Evolutionary conservation across 2,329 filamentous ascomycete genomes (phyloP), one percentile per base, ranked within the genome.

Genomic region (Polytolypa hystricis): DNA sequence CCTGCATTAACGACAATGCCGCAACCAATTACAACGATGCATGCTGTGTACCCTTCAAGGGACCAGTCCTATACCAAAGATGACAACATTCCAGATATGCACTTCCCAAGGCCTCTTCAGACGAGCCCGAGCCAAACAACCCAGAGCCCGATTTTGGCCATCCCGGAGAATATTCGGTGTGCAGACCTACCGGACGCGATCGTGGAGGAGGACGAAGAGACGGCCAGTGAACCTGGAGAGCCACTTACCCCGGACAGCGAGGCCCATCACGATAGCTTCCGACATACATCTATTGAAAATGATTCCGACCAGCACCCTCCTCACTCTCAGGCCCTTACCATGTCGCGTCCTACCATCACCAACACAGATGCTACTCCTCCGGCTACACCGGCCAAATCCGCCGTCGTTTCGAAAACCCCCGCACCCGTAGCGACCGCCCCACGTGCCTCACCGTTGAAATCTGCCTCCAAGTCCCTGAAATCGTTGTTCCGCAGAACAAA

Each of bases 401-500:
- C 29, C 18, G 14, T 32, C 16, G 19, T 26, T 18, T 20, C 29
- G 10, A 25, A 19, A 10, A 27, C 23, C 9, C 12, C 30, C 5
- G 11, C 25, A 34, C 25, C 30, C 10, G 19, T 27, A 12, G 9
- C 38, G n/a, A 21, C 16, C 8, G 31, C 30, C 4, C 36, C 30
- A 5, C 42, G 30, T 4, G 18, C 43, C 7, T 45, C 43, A 3
- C 42, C 44, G 17, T 29, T 49, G 25, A 40, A 30, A 27, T 32
- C 40, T 7, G 47, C 45, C 12, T 47, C 45, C 11, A 41, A 39
- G 11, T 49, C 46, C 7, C 14, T 53, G 35, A 47, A 40, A 33
- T 42, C 49, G 11, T 25, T 52, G 28, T 53, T 53, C 30, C 48
- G 47, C n/a, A 30, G 41, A 19, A 30, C 37, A 18, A 40, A 39